phyloP scores from a whole-genome alignment of 306 rosid species.

The Lathyrus sativus region DNA sequence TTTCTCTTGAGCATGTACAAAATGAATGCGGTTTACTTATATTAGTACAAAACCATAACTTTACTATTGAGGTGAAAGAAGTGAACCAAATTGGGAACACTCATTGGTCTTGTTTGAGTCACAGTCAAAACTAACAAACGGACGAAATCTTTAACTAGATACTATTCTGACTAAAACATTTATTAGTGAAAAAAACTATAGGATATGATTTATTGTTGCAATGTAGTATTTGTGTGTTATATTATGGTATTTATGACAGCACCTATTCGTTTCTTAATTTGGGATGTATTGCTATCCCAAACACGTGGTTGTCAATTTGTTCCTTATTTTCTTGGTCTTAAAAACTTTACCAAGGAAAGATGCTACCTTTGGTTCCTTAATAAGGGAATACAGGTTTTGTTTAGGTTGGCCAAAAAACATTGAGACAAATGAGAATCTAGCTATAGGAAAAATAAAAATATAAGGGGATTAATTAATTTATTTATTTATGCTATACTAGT shows the following conservation, averaged over 20 bases:
- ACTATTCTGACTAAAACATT: slow-evolving; percentile 46
- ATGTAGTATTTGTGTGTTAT: slow-evolving; percentile 28
- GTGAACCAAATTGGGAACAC: slow-evolving; percentile 44
- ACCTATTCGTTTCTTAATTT: slow-evolving; percentile 49
- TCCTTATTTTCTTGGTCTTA: slow-evolving; percentile 30
- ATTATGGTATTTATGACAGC: slow-evolving; percentile 41
- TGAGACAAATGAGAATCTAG: slow-evolving; percentile 13
- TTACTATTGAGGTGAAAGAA: slow-evolving; percentile 41
- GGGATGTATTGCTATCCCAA: slow-evolving; percentile 36
- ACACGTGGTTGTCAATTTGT: slow-evolving; percentile 41
- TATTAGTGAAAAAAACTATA: slow-evolving; percentile 7
- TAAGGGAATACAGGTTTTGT: slow-evolving; percentile 32
- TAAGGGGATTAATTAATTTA: slow-evolving; percentile 26
- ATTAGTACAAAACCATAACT: slow-evolving; percentile 27
- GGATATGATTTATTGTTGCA: slow-evolving; percentile 30
- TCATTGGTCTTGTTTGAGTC: slow-evolving; percentile 43
- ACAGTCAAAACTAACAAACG: slow-evolving; percentile 62
- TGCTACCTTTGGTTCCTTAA: slow-evolving; percentile 40
- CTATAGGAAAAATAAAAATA: not conserved
- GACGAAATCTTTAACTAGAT: slow-evolving; percentile 52
- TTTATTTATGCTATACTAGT: not conserved
- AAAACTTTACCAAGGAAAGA: slow-evolving; percentile 33
- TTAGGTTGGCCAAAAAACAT: slow-evolving; percentile 19
- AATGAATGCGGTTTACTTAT: slow-evolving; percentile 22
- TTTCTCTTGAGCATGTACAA: slow-evolving; percentile 45